Percentiles rank a stretch among this genome's conserved stretches.
phyloP scores from a whole-genome alignment of 805 yeast species.

The Candida saitoana region DNA sequence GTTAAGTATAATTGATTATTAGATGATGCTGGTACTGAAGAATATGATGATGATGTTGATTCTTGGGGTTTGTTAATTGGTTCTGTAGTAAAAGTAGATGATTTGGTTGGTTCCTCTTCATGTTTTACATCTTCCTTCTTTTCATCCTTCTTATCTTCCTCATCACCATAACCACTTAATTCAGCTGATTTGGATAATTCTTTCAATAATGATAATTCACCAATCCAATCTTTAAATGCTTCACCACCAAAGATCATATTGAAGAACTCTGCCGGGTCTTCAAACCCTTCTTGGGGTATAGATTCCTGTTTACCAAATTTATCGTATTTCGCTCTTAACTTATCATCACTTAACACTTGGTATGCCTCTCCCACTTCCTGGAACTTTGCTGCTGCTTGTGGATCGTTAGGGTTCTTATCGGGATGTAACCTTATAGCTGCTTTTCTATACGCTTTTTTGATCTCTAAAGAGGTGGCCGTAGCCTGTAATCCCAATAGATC shows the following conservation, averaged over 20 bases:
- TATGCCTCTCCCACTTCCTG: conserved; percentile 64
- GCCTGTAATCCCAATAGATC: conserved; percentile 32
- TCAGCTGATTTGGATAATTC: conserved; percentile 42
- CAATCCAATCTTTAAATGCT: conserved; percentile 77
- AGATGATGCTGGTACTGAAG: conserved; percentile 3
- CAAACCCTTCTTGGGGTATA: conserved; percentile 59
- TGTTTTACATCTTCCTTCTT: conserved; percentile 18
- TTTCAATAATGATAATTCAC: conserved; percentile 60
- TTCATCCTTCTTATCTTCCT: conserved; percentile 15
- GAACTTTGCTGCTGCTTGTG: conserved; percentile 40
- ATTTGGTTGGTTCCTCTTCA: neutral
- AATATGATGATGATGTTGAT: conserved; percentile 1
- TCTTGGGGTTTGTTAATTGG: conserved; percentile 7
- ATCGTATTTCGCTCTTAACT: conserved; percentile 63
- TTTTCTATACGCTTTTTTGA: conserved; percentile 43
- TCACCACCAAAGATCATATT: conserved; percentile 83
- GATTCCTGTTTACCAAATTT: conserved; percentile 72
- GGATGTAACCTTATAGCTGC: conserved; percentile 44
- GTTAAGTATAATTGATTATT: conserved; percentile 7
- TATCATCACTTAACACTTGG: conserved; percentile 67
- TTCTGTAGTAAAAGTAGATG: conserved; percentile 4
- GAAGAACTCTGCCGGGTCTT: conserved; percentile 82
- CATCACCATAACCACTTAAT: conserved; percentile 34
- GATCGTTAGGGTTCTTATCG: conserved; percentile 45
- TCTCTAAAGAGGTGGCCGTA: conserved; percentile 39